Conservation (phyloP, 352 stramenopile genomes). For the Plasmopara muralis region DNA sequence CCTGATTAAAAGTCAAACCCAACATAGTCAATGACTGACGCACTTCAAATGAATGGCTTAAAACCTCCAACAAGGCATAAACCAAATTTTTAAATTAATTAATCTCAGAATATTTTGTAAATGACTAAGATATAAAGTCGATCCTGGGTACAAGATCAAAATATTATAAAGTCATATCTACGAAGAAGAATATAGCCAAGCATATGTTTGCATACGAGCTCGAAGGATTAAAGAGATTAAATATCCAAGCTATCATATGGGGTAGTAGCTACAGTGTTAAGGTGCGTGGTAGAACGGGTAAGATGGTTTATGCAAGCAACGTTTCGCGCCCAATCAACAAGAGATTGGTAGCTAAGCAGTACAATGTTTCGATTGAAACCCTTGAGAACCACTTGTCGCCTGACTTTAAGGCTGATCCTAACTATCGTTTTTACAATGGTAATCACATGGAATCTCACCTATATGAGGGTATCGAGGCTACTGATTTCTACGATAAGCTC, state of each 20-base stretch:
- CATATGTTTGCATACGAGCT: neutral
- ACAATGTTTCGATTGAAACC: neutral
- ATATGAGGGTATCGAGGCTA: neutral
- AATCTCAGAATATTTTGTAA: neutral
- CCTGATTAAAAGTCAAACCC: neutral
- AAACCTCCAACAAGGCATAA: neutral
- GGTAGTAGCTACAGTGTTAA: slow-evolving; percentile 20
- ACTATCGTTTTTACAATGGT: neutral
- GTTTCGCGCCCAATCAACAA: neutral
- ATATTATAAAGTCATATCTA: neutral
- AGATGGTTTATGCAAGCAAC: slow-evolving; percentile 7
- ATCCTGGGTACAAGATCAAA: neutral
- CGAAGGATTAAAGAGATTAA: too few relatives aligned
- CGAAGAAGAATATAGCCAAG: neutral
- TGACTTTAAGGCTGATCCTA: neutral
- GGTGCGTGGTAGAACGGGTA: slow-evolving; percentile 12
- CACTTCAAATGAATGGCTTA: neutral
- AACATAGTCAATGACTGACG: neutral
- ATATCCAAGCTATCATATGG: slow-evolving; percentile 5
- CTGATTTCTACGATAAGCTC: neutral
- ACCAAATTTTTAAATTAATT: neutral
- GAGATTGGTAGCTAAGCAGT: neutral
- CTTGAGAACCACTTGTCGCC: neutral
- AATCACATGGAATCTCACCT: neutral
- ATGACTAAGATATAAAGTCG: neutral